Evolutionary conservation across 495 filamentous ascomycete species (phyloP).

Genomic region (Penicillium parvum): DNA sequence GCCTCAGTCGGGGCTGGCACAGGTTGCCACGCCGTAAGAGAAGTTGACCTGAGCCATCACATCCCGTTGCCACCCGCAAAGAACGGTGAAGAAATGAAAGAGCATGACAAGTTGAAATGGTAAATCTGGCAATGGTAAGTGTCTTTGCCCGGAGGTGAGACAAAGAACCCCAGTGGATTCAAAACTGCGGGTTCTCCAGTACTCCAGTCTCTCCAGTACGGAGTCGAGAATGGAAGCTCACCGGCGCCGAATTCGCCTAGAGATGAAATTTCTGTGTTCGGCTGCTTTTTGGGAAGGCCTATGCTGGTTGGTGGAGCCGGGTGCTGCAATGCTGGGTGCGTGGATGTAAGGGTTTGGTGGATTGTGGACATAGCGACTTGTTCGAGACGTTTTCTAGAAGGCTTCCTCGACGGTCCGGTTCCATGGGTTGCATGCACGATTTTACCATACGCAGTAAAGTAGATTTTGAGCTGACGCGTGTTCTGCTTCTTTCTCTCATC

Average conservation of each 20-base stretch:
- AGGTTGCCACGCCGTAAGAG: constrained; percentile 5
- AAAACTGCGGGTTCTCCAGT: neutral
- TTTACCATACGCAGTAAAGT: neutral
- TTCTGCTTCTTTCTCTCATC: neutral
- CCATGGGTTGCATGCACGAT: constrained; percentile 14
- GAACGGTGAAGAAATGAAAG: constrained; percentile 7
- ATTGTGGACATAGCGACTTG: too few relatives aligned
- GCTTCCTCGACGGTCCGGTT: constrained; percentile 5
- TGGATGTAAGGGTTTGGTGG: constrained; percentile 11
- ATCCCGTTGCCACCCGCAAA: constrained; percentile 8
- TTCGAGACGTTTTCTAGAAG: constrained; percentile 26
- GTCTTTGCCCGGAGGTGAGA: constrained; percentile 1
- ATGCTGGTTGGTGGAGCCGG: constrained; percentile 9
- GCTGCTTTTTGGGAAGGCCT: neutral
- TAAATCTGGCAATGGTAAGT: neutral
- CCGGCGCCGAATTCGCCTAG: constrained; percentile 14
- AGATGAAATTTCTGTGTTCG: too few relatives aligned
- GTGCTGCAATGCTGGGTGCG: too few relatives aligned
- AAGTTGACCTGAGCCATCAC: neutral
- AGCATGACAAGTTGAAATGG: too few relatives aligned
- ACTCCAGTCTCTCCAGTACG: constrained; percentile 3
- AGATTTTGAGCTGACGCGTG: neutral
- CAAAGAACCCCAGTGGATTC: constrained; percentile 3
- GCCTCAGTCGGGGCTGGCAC: constrained; percentile 14
- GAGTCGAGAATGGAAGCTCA: neutral